A percentile compares a stretch with the other conserved stretches of the same genome.
Evolutionary conservation across 163 green algal genomes (phyloP).

Genomic region (Chloromonas sp.): DNA sequence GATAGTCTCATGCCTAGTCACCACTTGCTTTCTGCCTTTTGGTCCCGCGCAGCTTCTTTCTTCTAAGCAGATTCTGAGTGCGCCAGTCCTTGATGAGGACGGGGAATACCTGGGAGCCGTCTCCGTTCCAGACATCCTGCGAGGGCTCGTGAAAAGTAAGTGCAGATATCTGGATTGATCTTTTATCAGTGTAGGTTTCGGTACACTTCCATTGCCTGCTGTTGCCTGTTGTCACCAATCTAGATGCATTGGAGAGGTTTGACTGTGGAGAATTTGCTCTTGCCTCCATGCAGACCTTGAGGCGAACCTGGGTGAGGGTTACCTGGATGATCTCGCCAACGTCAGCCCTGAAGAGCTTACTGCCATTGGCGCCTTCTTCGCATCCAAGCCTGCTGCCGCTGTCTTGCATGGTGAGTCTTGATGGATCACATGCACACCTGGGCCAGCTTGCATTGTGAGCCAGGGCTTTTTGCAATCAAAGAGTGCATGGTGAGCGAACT

Average conservation of each 20-base stretch:
- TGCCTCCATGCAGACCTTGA: constrained; percentile 22
- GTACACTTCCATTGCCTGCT: too few relatives aligned
- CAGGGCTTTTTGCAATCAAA: too few relatives aligned
- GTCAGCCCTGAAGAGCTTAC: constrained; percentile 27
- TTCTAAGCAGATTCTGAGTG: constrained; percentile 25
- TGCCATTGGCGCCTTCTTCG: constrained; percentile 18
- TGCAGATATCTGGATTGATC: too few relatives aligned
- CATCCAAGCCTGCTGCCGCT: constrained; percentile 18
- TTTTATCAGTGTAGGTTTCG: too few relatives aligned
- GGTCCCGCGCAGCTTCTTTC: constrained; percentile 11
- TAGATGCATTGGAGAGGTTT: too few relatives aligned
- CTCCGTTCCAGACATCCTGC: constrained; percentile 25
- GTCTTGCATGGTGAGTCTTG: constrained; percentile 8
- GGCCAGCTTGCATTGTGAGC: too few relatives aligned
- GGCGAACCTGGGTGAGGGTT: constrained; percentile 25
- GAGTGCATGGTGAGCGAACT: too few relatives aligned
- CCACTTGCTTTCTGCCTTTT: too few relatives aligned
- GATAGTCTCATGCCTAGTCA: too few relatives aligned
- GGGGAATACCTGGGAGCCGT: constrained; percentile 39
- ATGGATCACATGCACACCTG: too few relatives aligned
- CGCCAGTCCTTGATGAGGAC: constrained; percentile 47
- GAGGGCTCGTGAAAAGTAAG: constrained; percentile 24
- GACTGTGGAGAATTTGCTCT: too few relatives aligned
- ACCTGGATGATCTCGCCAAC: constrained; percentile 16
- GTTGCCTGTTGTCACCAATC: too few relatives aligned